Base-by-base conservation (phyloP, 2,329 filamentous ascomycete genomes). In the Neopestalotiopsis rosae region DNA sequence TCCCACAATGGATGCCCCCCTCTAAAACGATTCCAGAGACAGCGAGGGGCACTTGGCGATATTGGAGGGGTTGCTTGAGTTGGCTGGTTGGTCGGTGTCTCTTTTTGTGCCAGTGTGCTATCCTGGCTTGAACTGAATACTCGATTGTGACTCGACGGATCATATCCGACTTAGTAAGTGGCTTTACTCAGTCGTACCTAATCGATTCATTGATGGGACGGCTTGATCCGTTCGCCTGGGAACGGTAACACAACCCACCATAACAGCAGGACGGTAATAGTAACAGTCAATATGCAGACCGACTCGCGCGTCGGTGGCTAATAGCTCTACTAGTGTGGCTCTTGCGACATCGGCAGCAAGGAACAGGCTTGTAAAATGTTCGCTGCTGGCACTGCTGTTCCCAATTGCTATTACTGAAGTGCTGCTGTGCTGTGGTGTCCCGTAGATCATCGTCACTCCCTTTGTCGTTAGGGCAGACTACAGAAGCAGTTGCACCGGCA, bases 161-260 rank as follows among this genome's bases (percentile, higher is more conserved):
- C 30, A 10, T 30, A 30, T 34, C 30, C 59, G 59, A 62, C 59
- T 62, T 62, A 62, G 30, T 40, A 62, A 62, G 59, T n/a, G 30
- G 32, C 32, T 34, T 62, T 62, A 62, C n/a, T 62, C 30, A 62
- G 59, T 62, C 59, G 32, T 62, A 62, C 59, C 28, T 62, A 62
- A 62, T 62, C 59, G 34, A 62, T 28, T 59, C 9, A 17, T n/a
- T 17, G 9, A 17, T 52, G 45, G 7, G 45, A 52, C 45, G 45
- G 45, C 45, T 52, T 52, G 45, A 52, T 52, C 45, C 45, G 45
- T 20, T 17, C 20, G 45, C 45, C 20, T 24, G 45, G 45, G 20
- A n/a, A 52, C 20, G 45, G 45, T 52, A 17, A 17, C 45, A 17
- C 45, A 52, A n/a, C 17, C 45, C 45, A 17, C 45, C 14, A n/a